Percentiles rank a stretch among this genome's conserved stretches.
Evolutionary conservation across 352 stramenopile genomes (phyloP).

Genomic region (Pythium periplocum): DNA sequence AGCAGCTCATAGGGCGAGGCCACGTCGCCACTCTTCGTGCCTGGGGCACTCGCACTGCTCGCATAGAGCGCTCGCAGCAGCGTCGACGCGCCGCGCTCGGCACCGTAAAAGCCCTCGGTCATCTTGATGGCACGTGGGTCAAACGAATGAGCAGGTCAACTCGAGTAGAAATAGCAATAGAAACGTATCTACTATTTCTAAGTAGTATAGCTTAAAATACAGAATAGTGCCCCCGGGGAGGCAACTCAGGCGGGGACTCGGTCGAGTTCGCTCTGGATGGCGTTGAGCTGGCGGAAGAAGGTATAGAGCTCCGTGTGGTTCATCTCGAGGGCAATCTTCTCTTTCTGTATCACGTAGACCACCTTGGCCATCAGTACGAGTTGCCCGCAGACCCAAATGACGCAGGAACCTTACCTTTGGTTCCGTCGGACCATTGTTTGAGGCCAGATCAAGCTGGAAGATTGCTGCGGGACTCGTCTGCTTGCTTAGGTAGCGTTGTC

Average conservation of each 20-base stretch:
- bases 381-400: background rate
- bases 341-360: conserved; percentile 17
- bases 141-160: no score
- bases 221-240: no score
- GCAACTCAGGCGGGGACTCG: background rate
- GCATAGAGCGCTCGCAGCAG: conserved; percentile 41
- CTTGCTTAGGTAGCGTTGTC: conserved; percentile 28
- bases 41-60: conserved; percentile 9
- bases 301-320: conserved; percentile 42
- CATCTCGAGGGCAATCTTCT: conserved; percentile 53
- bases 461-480: conserved; percentile 39
- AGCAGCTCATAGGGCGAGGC: conserved; percentile 30
- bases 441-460: conserved; percentile 40
- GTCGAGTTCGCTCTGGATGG: conserved; percentile 48
- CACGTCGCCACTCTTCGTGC: background rate
- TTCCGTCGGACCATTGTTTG: background rate
- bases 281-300: conserved; percentile 63
- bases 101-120: conserved; percentile 46
- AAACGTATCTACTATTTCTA: no score
- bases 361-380: background rate
- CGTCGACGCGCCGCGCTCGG: conserved; percentile 35
- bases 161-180: no score
- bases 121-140: background rate
- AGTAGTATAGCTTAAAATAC: no score
- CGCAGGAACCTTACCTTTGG: background rate